Conservation (phyloP, 169 alveolate genomes). For the Plasmodium sp. region DNA sequence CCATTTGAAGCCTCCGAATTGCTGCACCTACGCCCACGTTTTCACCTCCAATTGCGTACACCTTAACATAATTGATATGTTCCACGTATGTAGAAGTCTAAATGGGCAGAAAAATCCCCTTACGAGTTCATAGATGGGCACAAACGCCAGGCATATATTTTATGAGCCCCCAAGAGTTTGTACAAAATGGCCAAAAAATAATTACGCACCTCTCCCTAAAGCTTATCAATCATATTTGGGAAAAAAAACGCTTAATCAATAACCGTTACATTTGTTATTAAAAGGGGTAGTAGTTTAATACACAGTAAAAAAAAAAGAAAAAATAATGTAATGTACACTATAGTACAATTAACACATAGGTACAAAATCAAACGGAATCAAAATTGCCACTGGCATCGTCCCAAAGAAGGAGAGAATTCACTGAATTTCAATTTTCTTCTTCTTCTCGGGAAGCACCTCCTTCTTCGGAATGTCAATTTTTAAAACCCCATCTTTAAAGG, state of each 20-base stretch:
- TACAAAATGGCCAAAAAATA: not conserved
- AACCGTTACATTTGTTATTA: not conserved
- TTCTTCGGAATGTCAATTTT: conserved; percentile 54
- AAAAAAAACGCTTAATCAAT: not conserved
- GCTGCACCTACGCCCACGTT: not conserved
- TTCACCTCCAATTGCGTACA: not conserved
- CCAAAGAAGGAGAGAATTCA: not conserved
- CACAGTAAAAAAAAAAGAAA: not conserved
- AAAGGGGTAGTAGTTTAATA: not conserved
- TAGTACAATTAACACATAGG: not conserved
- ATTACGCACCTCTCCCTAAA: not conserved
- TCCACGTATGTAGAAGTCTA: not conserved
- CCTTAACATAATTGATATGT: not conserved
- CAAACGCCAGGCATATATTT: not conserved
- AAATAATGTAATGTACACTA: not conserved
- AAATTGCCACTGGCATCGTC: not conserved
- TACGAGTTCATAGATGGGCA: not conserved
- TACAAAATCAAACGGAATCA: not conserved
- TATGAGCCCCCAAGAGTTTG: not conserved
- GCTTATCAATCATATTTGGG: not conserved
- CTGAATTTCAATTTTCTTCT: conserved; percentile 44
- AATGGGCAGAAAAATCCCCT: not conserved
- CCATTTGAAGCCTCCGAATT: not conserved
- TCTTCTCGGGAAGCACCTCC: conserved; percentile 10
- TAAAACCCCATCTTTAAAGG: conserved; percentile 63